These are phyloP conservation scores for Phaeotremella skinneri DNA, from an alignment of 768 basidiomycete genomes.

Conservation along the genomic window DNA sequence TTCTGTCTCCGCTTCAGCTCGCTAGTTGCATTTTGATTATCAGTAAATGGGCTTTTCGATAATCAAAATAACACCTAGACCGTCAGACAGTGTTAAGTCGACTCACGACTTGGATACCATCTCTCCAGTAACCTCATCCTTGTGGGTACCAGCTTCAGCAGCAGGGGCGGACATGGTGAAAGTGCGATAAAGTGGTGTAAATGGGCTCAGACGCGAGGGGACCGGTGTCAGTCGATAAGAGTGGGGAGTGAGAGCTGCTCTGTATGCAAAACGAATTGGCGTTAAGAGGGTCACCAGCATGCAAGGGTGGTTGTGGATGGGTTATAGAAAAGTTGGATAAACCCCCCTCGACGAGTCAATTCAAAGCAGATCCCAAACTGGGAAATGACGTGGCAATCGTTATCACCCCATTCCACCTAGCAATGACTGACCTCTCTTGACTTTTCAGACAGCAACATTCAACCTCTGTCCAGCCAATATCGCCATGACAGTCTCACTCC, in stretches of 20 bases:
- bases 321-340: neutral
- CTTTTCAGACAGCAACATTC: neutral
- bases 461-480: slow-evolving; percentile 6
- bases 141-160: slow-evolving; percentile 48
- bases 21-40: too few species aligned
- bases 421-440: neutral
- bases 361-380: neutral
- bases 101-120: slow-evolving; percentile 90
- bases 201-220: neutral
- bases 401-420: neutral
- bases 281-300: neutral
- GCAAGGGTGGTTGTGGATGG: neutral
- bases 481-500: slow-evolving; percentile 15
- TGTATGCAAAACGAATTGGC: neutral
- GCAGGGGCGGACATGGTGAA: slow-evolving; percentile 51
- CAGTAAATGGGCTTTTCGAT: neutral
- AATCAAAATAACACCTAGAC: slow-evolving; percentile 9
- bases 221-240: neutral
- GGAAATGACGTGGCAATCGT: slow-evolving; percentile 1
- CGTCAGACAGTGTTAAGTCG: neutral
- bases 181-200: slow-evolving; percentile 1
- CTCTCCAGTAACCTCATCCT: slow-evolving; percentile 75
- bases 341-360: neutral
- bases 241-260: neutral
- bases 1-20: slow-evolving; percentile 93